Base-by-base conservation (phyloP, 352 stramenopile genomes). In the Phytopythium oedochilum region DNA sequence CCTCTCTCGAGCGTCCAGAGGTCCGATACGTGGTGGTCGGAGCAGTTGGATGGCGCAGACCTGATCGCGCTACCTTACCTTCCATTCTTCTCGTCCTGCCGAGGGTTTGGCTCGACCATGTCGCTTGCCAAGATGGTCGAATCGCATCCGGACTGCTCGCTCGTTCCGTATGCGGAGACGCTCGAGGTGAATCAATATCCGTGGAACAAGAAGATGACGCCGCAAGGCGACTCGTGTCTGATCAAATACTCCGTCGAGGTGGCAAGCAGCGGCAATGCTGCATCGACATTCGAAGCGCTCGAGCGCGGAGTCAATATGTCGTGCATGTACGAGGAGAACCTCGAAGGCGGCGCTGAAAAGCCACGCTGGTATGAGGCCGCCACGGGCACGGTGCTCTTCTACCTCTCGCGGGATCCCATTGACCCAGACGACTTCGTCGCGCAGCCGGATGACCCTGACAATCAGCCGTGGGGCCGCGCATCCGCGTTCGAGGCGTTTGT, bases 11-110 rank as follows among this genome's bases (percentile, higher is more conserved):
- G 38, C 8, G 66, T 88, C 3, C 43, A 72, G 29, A 70, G 72
- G 18, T 76, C 72, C 3, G 70, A 88, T 42, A 70, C 68, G 17
- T 93, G 83, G 83, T 97, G 90, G 90, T 65, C 65, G 20, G 69
- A 87, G 14, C 75, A 96, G 32, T 60, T 92, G 0, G 67, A 71
- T 15, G 81, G 66, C 0, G 57, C 66, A 4, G 63, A 75, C 2
- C 96, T 92, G 47, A 61, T 98, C n/a, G 83, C 75, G 7, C 69
- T 98, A 22, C 89, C 96, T 2, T 99, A 98, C 60, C 68, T 99
- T 40, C 96, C 96, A 0, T 99, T 96, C 65, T 97, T 99, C 42
- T 98, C 88, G n/a, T 96, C 94, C 34, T 99, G 96, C 55, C 75
- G 92, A 17, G 94, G 91, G 8, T 98, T 96, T 66, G 96, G 98